These are phyloP conservation scores for Coprinellus micaceus DNA, from an alignment of 768 basidiomycete genomes.

Conservation along the genomic window DNA sequence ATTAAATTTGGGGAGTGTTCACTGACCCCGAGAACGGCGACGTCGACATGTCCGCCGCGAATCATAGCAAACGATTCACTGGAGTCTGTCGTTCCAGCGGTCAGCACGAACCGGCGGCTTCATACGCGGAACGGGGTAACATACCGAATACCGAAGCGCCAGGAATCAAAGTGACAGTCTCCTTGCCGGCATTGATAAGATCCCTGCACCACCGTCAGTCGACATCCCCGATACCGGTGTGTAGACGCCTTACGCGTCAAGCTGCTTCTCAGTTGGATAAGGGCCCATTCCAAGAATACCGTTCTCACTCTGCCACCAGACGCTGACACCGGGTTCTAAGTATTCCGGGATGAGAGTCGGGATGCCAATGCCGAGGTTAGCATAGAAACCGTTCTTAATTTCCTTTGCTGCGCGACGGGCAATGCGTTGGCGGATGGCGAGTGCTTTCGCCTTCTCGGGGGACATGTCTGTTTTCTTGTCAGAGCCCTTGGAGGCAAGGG, in stretches of 20 bases:
- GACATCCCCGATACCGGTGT: neutral
- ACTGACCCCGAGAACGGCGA: constrained; percentile 87
- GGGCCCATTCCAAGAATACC: constrained; percentile 88
- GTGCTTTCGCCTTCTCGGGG: constrained; percentile 51
- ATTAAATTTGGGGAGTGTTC: neutral
- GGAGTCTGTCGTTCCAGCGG: constrained; percentile 51
- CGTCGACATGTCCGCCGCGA: constrained; percentile 92
- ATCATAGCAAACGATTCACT: constrained; percentile 97
- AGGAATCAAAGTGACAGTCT: constrained; percentile 88
- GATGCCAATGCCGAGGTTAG: constrained; percentile 90
- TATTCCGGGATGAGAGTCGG: constrained; percentile 85
- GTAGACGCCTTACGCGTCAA: constrained; percentile 64
- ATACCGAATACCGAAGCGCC: constrained; percentile 88
- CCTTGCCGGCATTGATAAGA: constrained; percentile 92
- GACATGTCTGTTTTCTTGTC: constrained; percentile 22
- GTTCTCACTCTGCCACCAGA: constrained; percentile 93
- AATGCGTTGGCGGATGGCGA: constrained; percentile 64
- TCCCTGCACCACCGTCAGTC: constrained; percentile 46
- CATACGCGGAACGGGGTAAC: constrained; percentile 16
- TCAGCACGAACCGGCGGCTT: constrained; percentile 3
- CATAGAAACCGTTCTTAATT: constrained; percentile 82
- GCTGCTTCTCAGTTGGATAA: constrained; percentile 76
- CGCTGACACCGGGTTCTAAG: constrained; percentile 64
- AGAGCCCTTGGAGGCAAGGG: constrained; percentile 53
- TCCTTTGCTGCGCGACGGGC: constrained; percentile 87